These are phyloP conservation scores for Talaromyces sp. DNA, from an alignment of 2,329 filamentous ascomycete genomes.

Conservation along the genomic window DNA sequence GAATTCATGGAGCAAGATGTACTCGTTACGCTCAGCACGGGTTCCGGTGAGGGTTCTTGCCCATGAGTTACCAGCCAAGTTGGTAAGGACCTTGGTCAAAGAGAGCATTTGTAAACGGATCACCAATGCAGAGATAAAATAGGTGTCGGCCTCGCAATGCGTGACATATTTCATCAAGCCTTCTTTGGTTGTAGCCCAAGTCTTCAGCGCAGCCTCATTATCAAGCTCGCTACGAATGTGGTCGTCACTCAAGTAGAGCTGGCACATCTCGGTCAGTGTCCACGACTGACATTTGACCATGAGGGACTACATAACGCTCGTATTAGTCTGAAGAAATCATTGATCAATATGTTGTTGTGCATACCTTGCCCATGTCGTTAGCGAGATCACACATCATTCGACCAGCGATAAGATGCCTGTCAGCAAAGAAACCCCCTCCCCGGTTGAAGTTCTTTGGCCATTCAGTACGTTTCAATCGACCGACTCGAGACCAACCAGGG, in stretches of 20 bases:
- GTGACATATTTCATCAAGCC: conserved; percentile 90
- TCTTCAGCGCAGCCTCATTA: conserved; percentile 79
- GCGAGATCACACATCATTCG: conserved; percentile 88
- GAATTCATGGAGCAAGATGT: conserved; percentile 97
- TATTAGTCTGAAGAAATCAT: conserved; percentile 24
- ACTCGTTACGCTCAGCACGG: conserved; percentile 95
- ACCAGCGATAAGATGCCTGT: conserved; percentile 84
- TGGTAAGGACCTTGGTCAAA: conserved; percentile 90
- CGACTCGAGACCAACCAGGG: conserved; percentile 90
- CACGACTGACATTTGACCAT: conserved; percentile 98
- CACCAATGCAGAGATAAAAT: conserved; percentile 88
- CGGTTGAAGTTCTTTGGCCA: conserved; percentile 89
- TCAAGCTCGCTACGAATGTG: conserved; percentile 79
- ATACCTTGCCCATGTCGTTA: conserved; percentile 85
- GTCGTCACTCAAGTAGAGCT: conserved; percentile 73
- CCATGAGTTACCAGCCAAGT: conserved; percentile 97
- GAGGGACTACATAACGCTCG: conserved; percentile 56
- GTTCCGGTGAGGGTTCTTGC: conserved; percentile 93
- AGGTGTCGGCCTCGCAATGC: conserved; percentile 92
- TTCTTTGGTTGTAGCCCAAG: conserved; percentile 77
- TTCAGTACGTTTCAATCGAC: conserved; percentile 73
- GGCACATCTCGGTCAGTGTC: conserved; percentile 97
- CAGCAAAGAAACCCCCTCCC: conserved; percentile 84
- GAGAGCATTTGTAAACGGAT: conserved; percentile 88
- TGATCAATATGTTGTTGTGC: conserved; percentile 4